A percentile compares a stretch with the other conserved stretches of the same genome.
Evolutionary conservation across 2,329 filamentous ascomycete genomes (phyloP).

Genomic region (Daldinia sp.): DNA sequence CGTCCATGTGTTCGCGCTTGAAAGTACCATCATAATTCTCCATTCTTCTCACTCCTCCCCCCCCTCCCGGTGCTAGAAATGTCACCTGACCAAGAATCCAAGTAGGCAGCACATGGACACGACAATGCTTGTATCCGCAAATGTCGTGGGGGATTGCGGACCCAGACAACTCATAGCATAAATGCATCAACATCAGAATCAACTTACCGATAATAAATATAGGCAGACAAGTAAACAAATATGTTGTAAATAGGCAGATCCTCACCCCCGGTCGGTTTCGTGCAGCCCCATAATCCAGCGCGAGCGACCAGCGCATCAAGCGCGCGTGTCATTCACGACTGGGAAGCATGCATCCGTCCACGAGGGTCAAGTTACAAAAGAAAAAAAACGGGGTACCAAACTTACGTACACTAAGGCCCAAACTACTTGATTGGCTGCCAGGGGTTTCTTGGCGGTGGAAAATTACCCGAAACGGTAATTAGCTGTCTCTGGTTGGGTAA

Average conservation of each 20-base stretch:
- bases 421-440: conserved; percentile 17
- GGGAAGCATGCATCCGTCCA: conserved; percentile 20
- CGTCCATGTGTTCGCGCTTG: too few relatives aligned
- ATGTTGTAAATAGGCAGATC: not conserved
- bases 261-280: not conserved
- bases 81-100: not conserved
- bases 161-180: not conserved
- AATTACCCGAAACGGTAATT: conserved; percentile 40
- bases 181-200: not conserved
- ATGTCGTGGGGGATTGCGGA: not conserved
- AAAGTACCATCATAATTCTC: not conserved
- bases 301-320: conserved; percentile 5
- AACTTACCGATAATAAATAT: not conserved
- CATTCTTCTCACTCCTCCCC: not conserved
- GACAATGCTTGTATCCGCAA: conserved; percentile 2
- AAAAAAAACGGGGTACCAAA: not conserved
- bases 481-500: conserved; percentile 19
- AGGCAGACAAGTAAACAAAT: not conserved
- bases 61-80: not conserved
- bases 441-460: conserved; percentile 23
- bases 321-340: conserved; percentile 34
- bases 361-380: not conserved
- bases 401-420: not conserved
- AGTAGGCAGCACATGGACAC: not conserved
- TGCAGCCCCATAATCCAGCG: not conserved